Percentiles rank a stretch among this genome's conserved stretches.
Evolutionary conservation across 352 stramenopile species (phyloP).

Genomic region (Blastocystis sp.): DNA sequence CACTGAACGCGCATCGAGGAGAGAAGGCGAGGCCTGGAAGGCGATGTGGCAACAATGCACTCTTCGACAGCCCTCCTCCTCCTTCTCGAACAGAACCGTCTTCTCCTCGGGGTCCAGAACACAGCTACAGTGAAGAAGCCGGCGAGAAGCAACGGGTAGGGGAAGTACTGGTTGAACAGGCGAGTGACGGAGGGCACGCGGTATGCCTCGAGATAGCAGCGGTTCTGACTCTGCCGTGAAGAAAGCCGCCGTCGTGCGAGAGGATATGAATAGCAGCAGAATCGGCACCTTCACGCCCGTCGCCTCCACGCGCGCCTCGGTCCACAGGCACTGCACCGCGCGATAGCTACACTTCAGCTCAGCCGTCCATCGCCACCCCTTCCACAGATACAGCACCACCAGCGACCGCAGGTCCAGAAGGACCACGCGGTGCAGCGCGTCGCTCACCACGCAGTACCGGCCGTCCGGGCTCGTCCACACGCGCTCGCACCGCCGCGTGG

Average conservation of each 20-base stretch:
- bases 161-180: constrained; percentile 22
- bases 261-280: constrained; percentile 3
- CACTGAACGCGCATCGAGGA: background rate
- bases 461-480: constrained; percentile 19
- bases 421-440: constrained; percentile 29
- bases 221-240: constrained; percentile 32
- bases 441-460: background rate
- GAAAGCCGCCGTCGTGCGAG: background rate
- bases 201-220: constrained; percentile 53
- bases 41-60: background rate
- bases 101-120: background rate
- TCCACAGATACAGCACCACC: constrained; percentile 46
- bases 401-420: background rate
- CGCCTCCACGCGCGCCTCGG: background rate
- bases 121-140: constrained; percentile 15
- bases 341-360: constrained; percentile 21
- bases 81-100: background rate
- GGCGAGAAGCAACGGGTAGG: background rate
- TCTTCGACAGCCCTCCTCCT: background rate
- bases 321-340: constrained; percentile 53
- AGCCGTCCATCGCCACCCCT: background rate
- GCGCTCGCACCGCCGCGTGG: background rate
- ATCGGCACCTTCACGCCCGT: background rate
- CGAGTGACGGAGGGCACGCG: constrained; percentile 38
- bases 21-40: background rate